A percentile compares a stretch with the other conserved stretches of the same genome.
Conservation (phyloP, 73 alveolate genomes). For the Paramecium biaurelia region DNA sequence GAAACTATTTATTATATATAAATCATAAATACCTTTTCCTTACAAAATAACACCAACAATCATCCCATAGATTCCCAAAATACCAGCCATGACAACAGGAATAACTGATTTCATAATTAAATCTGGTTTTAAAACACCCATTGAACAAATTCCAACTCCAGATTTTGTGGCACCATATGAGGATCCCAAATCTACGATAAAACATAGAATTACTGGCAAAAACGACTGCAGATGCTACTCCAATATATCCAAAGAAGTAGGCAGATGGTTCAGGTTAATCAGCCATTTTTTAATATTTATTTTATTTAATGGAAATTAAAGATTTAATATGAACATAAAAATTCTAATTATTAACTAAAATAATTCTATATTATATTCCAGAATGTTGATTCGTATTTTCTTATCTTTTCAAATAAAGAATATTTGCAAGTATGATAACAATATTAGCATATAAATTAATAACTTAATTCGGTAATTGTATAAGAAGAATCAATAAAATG, state of each 20-base stretch:
- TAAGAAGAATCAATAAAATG: no score
- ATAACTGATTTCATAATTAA: slow-evolving; percentile 97
- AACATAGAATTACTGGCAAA: slow-evolving; percentile 74
- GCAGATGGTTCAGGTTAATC: background rate
- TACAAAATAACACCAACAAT: slow-evolving; percentile 96
- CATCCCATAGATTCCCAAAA: slow-evolving; percentile 98
- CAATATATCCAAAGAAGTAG: slow-evolving; percentile 82
- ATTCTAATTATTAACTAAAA: background rate
- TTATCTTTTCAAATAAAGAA: background rate
- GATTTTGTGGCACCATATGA: slow-evolving; percentile 97
- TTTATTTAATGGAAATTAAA: slow-evolving; percentile 14
- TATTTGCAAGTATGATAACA: background rate
- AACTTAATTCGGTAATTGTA: background rate
- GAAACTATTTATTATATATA: slow-evolving; percentile 54
- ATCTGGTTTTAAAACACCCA: slow-evolving; percentile 99
- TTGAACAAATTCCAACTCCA: slow-evolving; percentile 98
- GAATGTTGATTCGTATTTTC: background rate
- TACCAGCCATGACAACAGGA: slow-evolving; percentile 99
- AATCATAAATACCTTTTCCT: slow-evolving; percentile 72
- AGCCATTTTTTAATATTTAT: background rate
- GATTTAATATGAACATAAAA: background rate
- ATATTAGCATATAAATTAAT: background rate
- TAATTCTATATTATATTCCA: background rate
- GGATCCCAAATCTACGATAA: slow-evolving; percentile 82
- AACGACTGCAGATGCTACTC: slow-evolving; percentile 85